These are phyloP conservation scores for Elsinoe necatrix DNA, from an alignment of 2,329 filamentous ascomycete genomes.

Conservation along the genomic window DNA sequence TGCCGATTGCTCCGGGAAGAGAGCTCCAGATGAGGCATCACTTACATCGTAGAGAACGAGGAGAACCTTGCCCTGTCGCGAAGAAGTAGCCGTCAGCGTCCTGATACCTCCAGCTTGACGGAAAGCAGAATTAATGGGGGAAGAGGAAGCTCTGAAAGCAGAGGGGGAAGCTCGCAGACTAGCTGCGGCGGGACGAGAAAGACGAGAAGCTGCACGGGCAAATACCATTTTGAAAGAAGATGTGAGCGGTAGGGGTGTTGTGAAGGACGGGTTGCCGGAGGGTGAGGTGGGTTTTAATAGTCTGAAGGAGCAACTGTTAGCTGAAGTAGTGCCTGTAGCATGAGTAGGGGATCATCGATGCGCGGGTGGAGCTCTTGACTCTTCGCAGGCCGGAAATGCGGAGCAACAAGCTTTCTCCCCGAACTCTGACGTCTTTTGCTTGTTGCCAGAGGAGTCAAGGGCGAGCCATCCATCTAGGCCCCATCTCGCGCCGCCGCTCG, in stretches of 20 bases:
- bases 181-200: constrained; percentile 48
- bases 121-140: constrained; percentile 26
- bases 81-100: constrained; percentile 56
- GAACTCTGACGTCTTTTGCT: constrained; percentile 2
- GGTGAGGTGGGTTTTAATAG: neutral
- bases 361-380: constrained; percentile 11
- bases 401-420: constrained; percentile 13
- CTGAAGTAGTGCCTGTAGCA: neutral
- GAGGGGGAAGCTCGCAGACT: constrained; percentile 40
- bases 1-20: neutral
- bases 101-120: constrained; percentile 45
- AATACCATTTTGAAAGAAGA: constrained; percentile 47
- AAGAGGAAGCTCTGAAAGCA: constrained; percentile 34
- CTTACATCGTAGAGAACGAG: constrained; percentile 85
- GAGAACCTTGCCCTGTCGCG: constrained; percentile 87
- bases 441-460: too few species aligned
- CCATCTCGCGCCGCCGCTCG: too few species aligned
- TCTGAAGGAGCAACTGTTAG: neutral
- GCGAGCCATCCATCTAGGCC: too few species aligned
- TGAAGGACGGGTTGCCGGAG: neutral
- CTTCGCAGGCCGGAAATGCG: constrained; percentile 10
- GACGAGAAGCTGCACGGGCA: constrained; percentile 52
- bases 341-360: constrained; percentile 5
- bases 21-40: constrained; percentile 21
- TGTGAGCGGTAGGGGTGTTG: neutral